These are phyloP conservation scores for Kalmanozyma brasiliensis DNA, from an alignment of 1,284 basidiomycete species.

Conservation along the genomic window DNA sequence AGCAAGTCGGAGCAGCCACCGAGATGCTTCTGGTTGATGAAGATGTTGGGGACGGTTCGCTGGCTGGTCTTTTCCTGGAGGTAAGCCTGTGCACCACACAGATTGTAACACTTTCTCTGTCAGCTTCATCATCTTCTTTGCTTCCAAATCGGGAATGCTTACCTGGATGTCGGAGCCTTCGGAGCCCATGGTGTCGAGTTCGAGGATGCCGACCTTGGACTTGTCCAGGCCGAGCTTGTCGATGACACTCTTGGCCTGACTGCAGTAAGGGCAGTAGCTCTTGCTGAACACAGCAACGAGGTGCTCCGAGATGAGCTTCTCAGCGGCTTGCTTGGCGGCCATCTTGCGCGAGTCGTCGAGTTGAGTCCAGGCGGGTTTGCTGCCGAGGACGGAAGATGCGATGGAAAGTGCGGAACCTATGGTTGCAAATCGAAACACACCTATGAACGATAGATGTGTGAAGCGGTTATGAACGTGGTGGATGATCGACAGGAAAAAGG, in stretches of 20 bases:
- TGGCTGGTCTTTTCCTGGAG: constrained; percentile 69
- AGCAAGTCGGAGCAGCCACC: constrained; percentile 66
- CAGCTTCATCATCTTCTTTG: not conserved
- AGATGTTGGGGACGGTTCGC: constrained; percentile 70
- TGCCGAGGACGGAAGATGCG: constrained; percentile 4
- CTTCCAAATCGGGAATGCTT: constrained; percentile 7
- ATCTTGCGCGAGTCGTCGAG: constrained; percentile 46
- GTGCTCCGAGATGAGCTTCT: constrained; percentile 64
- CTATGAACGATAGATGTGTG: constrained; percentile 2
- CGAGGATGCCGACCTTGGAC: constrained; percentile 64
- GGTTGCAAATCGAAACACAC: constrained; percentile 7
- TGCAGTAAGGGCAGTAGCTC: constrained; percentile 66
- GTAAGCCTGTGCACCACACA: constrained; percentile 68
- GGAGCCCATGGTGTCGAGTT: constrained; percentile 67
- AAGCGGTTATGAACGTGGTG: too few relatives aligned
- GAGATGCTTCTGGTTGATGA: constrained; percentile 68
- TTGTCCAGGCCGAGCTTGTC: constrained; percentile 60
- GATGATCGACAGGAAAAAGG: too few relatives aligned
- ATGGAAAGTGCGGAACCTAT: constrained; percentile 43
- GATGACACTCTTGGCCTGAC: constrained; percentile 67
- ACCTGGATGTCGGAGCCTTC: constrained; percentile 64
- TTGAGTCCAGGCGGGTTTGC: constrained; percentile 3
- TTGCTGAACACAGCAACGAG: constrained; percentile 69
- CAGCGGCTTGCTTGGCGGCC: constrained; percentile 66
- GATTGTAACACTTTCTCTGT: not conserved